phyloP scores from a whole-genome alignment of 1,139 yeast genomes.

The Blastobotrys aristatus region DNA sequence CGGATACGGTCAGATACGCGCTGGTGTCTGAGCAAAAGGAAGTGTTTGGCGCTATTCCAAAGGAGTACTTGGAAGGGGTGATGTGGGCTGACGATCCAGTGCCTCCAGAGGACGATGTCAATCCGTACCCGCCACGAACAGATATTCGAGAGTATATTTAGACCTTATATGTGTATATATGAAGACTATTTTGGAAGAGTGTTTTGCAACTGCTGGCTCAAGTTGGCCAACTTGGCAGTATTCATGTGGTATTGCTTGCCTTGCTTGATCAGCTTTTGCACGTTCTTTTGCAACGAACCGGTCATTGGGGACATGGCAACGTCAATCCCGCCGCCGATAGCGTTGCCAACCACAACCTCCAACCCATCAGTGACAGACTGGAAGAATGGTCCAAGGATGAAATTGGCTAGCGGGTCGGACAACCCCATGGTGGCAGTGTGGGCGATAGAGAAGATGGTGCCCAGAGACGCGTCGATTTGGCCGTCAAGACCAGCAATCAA shows the following conservation, averaged over 20 bases:
- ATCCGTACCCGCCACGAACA: slow-evolving; percentile 11
- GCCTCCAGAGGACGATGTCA: slow-evolving; percentile 24
- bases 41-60: slow-evolving; percentile 21
- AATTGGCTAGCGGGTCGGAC: slow-evolving; percentile 24
- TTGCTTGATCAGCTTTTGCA: slow-evolving; percentile 14
- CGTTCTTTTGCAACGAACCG: slow-evolving; percentile 13
- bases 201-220: background rate
- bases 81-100: slow-evolving; percentile 27
- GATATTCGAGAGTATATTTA: background rate
- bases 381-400: slow-evolving; percentile 30
- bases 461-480: slow-evolving; percentile 32
- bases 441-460: slow-evolving; percentile 24
- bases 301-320: slow-evolving; percentile 13
- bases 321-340: slow-evolving; percentile 21
- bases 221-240: background rate
- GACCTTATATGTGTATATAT: no score
- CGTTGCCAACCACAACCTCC: slow-evolving; percentile 28
- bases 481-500: slow-evolving; percentile 31
- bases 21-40: slow-evolving; percentile 27
- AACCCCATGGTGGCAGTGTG: slow-evolving; percentile 27
- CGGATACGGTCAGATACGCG: slow-evolving; percentile 26
- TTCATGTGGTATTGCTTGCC: no score
- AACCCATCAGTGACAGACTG: slow-evolving; percentile 34
- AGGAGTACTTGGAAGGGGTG: slow-evolving; percentile 19
- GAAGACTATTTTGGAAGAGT: background rate